Evolutionary conservation across 2,329 filamentous ascomycete species (phyloP).

Genomic region (Pseudocercospora vitis): DNA sequence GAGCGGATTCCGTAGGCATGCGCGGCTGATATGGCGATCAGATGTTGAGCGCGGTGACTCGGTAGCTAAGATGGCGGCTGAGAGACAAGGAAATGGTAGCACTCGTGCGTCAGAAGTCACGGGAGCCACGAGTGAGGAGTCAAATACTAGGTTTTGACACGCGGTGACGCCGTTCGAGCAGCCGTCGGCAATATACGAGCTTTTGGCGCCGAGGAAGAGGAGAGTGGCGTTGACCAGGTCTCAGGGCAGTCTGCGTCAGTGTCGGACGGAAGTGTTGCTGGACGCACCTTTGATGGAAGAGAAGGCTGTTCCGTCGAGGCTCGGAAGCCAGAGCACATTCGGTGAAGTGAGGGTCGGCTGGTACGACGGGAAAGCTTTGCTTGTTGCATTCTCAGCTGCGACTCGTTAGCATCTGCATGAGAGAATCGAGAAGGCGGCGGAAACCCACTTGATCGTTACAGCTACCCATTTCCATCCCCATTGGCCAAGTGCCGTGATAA

Average conservation of each 20-base stretch:
- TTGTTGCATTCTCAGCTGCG: slow-evolving; percentile 13
- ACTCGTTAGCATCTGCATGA: slow-evolving; percentile 8
- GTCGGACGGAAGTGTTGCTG: slow-evolving; percentile 8
- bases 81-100: slow-evolving; percentile 1
- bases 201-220: slow-evolving; percentile 1
- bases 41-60: slow-evolving; percentile 1
- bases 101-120: neutral
- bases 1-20: neutral
- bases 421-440: slow-evolving; percentile 5
- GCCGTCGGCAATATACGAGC: neutral
- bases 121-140: neutral
- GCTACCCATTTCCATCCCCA: slow-evolving; percentile 38
- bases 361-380: slow-evolving; percentile 9
- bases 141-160: slow-evolving; percentile 2
- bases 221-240: neutral
- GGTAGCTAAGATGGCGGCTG: slow-evolving; percentile 4
- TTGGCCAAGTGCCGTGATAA: slow-evolving; percentile 32
- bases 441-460: slow-evolving; percentile 33
- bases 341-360: slow-evolving; percentile 1
- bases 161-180: slow-evolving; percentile 1
- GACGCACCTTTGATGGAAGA: slow-evolving; percentile 58
- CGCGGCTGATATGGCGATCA: neutral
- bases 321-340: neutral
- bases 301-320: neutral
- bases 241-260: slow-evolving; percentile 4